Conservation (phyloP, 2,329 filamentous ascomycete genomes). For the Zelopaecilomyces penicillatus region DNA sequence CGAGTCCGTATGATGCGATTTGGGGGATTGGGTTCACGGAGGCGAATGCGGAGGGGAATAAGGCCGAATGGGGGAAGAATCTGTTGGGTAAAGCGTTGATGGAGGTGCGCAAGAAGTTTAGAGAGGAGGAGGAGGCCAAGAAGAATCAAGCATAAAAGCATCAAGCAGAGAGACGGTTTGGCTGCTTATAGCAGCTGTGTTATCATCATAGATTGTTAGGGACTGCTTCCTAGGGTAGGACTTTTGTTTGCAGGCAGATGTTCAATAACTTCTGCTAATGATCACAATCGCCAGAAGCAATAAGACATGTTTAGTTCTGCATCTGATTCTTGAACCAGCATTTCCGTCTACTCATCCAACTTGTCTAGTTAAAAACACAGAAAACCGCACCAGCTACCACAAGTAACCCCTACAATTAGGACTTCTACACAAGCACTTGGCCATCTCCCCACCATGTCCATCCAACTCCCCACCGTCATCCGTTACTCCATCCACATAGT, state of each 20-base stretch:
- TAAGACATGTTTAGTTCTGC: no score
- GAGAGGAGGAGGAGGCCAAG: conserved; percentile 9
- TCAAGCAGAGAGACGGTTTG: no score
- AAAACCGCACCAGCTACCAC: conserved; percentile 39
- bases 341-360: no score
- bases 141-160: neutral
- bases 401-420: conserved; percentile 59
- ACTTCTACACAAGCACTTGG: conserved; percentile 53
- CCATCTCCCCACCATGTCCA: conserved; percentile 43
- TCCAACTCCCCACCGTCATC: conserved; percentile 35
- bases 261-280: no score
- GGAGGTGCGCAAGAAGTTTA: conserved; percentile 46
- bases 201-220: no score
- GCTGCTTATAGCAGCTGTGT: no score
- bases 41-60: conserved; percentile 37
- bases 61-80: conserved; percentile 53
- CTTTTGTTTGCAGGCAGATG: no score
- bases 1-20: conserved; percentile 50
- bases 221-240: no score
- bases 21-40: conserved; percentile 59
- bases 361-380: no score
- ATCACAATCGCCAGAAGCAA: no score
- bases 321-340: no score
- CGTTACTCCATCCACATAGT: conserved; percentile 63
- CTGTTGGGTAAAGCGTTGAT: conserved; percentile 55